These are phyloP conservation scores for Macrocybe gigantea DNA, from an alignment of 768 basidiomycete genomes.

Conservation along the genomic window DNA sequence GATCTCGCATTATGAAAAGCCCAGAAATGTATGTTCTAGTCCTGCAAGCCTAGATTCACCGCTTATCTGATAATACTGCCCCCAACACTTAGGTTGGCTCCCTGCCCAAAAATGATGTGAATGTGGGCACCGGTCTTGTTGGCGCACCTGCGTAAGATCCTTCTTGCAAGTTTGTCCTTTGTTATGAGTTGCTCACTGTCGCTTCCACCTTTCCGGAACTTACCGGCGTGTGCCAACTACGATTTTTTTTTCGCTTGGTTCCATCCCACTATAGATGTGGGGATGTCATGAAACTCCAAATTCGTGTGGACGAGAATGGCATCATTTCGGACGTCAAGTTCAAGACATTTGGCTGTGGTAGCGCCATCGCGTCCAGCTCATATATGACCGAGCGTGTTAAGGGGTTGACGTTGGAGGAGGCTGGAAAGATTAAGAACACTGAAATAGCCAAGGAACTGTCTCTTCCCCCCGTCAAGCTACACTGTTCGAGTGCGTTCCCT, in stretches of 20 bases:
- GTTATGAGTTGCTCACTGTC: conserved; percentile 22
- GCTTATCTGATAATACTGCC: conserved; percentile 56
- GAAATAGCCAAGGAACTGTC: conserved; percentile 98
- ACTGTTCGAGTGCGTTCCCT: conserved; percentile 75
- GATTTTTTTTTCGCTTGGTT: too few relatives aligned
- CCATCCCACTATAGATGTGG: conserved; percentile 57
- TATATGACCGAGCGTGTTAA: conserved; percentile 99
- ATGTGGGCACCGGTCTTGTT: conserved; percentile 97
- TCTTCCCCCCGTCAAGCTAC: conserved; percentile 92
- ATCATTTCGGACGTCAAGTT: conserved; percentile 99
- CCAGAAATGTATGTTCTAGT: conserved; percentile 77
- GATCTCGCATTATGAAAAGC: conserved; percentile 95
- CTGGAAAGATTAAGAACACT: conserved; percentile 96
- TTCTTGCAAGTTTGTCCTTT: conserved; percentile 9
- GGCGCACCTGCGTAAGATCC: conserved; percentile 88
- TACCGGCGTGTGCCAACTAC: background rate
- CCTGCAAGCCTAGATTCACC: conserved; percentile 2
- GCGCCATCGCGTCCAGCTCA: conserved; percentile 94
- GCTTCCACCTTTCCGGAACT: conserved; percentile 4
- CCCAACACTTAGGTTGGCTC: conserved; percentile 75
- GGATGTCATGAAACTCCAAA: conserved; percentile 99
- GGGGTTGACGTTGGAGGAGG: conserved; percentile 89
- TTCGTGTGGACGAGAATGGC: conserved; percentile 91
- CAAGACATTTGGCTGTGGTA: conserved; percentile 99
- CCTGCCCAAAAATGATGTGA: conserved; percentile 82